These are phyloP conservation scores for Phytophthora pistaciae DNA, from an alignment of 352 stramenopile genomes.

Conservation along the genomic window DNA sequence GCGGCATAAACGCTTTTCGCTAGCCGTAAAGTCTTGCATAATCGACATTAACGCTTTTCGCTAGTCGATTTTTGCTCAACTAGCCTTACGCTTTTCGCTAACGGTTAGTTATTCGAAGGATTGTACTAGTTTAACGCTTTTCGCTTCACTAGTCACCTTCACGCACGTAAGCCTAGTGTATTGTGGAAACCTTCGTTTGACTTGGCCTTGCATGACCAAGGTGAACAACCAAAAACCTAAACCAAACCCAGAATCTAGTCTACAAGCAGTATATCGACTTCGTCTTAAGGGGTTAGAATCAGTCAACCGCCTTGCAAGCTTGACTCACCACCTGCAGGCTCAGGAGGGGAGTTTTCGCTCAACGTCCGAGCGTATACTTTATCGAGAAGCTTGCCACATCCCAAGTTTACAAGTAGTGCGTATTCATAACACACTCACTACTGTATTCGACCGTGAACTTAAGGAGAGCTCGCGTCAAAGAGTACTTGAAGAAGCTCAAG, in stretches of 20 bases:
- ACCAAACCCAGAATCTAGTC: neutral
- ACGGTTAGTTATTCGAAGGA: neutral
- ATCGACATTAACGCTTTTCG: slow-evolving; percentile 4
- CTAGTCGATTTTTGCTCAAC: neutral
- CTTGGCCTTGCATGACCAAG: slow-evolving; percentile 1
- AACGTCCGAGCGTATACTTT: neutral
- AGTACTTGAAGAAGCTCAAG: neutral
- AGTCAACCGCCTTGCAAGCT: no score
- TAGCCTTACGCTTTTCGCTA: neutral
- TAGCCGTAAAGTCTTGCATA: neutral
- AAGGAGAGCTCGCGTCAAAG: neutral
- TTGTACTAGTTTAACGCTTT: neutral
- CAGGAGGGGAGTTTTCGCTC: neutral
- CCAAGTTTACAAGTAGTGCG: no score
- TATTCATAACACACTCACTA: neutral
- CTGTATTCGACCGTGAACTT: neutral
- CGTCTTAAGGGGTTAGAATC: neutral
- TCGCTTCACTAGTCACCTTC: no score
- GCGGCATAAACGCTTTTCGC: slow-evolving; percentile 2
- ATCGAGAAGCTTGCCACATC: no score
- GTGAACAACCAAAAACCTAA: neutral
- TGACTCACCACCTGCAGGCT: neutral
- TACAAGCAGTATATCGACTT: slow-evolving; percentile 2
- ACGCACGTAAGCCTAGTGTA: no score
- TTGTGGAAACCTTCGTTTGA: neutral